A percentile compares a stretch with the other conserved stretches of the same genome.
phyloP scores from a whole-genome alignment of 1,139 yeast genomes.

The Keqinozyma sinolaborantium region DNA sequence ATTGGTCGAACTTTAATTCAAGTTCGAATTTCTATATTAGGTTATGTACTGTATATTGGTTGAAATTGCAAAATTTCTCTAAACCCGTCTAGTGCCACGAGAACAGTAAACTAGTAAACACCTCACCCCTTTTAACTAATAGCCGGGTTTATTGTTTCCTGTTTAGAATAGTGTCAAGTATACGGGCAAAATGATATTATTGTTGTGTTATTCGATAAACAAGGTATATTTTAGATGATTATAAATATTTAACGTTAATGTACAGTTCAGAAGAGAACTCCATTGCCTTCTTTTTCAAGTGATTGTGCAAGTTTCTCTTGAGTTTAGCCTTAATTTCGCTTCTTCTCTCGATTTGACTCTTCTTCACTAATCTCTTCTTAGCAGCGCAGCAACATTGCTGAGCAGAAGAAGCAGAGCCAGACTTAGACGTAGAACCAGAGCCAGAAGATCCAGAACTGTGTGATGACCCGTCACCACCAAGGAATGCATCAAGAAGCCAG shows the following conservation, averaged over 20 bases:
- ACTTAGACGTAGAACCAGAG: conserved; percentile 7
- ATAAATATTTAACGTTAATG: not conserved
- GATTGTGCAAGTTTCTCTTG: not conserved
- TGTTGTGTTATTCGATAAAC: too few species aligned
- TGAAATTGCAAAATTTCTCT: too few species aligned
- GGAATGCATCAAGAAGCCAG: conserved; percentile 15
- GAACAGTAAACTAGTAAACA: too few species aligned
- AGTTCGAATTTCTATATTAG: too few species aligned
- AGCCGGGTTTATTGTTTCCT: too few species aligned
- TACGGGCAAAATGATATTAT: too few species aligned
- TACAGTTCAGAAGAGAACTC: not conserved
- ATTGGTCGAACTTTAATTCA: too few species aligned
- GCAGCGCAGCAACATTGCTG: not conserved
- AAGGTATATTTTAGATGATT: too few species aligned
- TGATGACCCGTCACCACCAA: conserved; percentile 18
- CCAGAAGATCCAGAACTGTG: conserved; percentile 7
- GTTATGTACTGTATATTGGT: too few species aligned
- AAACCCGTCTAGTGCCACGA: too few species aligned
- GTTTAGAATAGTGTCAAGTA: too few species aligned
- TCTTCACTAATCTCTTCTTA: not conserved
- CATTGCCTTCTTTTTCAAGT: not conserved
- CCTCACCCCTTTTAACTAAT: too few species aligned
- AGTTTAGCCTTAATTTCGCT: not conserved
- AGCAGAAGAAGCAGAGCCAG: conserved; percentile 9
- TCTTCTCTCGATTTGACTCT: not conserved